Base-by-base conservation (phyloP, 441 rosid species). In the Hura crepitans region DNA sequence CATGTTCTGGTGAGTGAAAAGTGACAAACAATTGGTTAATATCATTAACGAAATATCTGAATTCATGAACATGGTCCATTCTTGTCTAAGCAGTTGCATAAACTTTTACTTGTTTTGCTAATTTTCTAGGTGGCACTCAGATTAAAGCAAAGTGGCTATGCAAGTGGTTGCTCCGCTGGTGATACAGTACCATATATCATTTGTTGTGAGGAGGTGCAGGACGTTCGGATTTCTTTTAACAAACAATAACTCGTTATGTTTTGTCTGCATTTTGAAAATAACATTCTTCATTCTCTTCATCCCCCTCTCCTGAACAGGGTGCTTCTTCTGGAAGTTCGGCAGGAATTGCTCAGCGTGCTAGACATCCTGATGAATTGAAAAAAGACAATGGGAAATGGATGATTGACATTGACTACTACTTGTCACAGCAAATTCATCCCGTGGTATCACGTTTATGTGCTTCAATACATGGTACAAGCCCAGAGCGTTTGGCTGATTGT, bases 381-480 rank as follows among this genome's bases (percentile, higher is more conserved):
- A 81, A 79, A 75, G 86, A 88, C 31, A 90, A 84, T 7, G 95
- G 90, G 59, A 88, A 86, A 72, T 92, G 97, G 98, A 76, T 90
- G 93, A 83, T 95, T 72, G 99, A 92, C 80, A 89, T 90, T 72
- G 96, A 92, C 60, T 95, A 95, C 81, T 95, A 95, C 85, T 80
- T 91, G 78, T 86, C 98, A 63, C 97, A 92, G 77, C 99, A 95
- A 91, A 95, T 95, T 84, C 99, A 90, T 85, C 99, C 98, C n/a
- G 98, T 95, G 62, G 95, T 95, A 60, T 89, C 99, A 37, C 93
- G 98, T 54, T 71, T 95, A 30, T 92, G 99, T 64, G 96, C 97
- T 75, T 88, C 94, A 79, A 90, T 95, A 70, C 97, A 95, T 80
- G 99, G 98, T 60, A 95, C 98, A 62, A 90, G 95, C 80, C 95